These are phyloP conservation scores for Przewalskia tangutica DNA, from an alignment of 257 asterid genomes.

Conservation along the genomic window DNA sequence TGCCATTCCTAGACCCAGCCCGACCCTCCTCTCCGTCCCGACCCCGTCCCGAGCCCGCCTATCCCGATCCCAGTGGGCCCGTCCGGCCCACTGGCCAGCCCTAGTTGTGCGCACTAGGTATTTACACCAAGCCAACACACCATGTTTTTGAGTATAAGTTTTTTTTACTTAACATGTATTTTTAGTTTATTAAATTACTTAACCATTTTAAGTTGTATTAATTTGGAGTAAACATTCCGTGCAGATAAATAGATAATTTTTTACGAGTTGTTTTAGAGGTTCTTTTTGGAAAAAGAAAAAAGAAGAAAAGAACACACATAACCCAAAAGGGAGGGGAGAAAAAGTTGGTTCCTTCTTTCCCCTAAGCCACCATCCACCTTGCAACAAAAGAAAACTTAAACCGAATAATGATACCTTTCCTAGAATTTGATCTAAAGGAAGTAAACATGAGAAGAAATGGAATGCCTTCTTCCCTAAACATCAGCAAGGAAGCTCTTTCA, in stretches of 20 bases:
- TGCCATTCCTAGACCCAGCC: too few relatives aligned
- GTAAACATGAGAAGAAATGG: constrained; percentile 13
- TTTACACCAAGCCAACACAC: too few relatives aligned
- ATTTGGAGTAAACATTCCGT: too few relatives aligned
- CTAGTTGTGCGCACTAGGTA: too few relatives aligned
- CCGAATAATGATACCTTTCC: constrained; percentile 23
- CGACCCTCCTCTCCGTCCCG: too few relatives aligned
- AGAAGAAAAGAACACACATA: not conserved
- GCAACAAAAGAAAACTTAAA: not conserved
- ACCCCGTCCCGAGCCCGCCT: too few relatives aligned
- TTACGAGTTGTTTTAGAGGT: not conserved
- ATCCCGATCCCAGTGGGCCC: too few relatives aligned
- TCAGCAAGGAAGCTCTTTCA: constrained; percentile 23
- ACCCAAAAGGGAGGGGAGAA: not conserved
- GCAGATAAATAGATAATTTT: not conserved
- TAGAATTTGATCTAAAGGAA: constrained; percentile 4
- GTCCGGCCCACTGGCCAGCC: too few relatives aligned
- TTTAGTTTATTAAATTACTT: too few relatives aligned
- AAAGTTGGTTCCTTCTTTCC: not conserved
- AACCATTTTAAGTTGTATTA: too few relatives aligned
- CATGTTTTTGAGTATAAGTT: too few relatives aligned
- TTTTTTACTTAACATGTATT: too few relatives aligned
- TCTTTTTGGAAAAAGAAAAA: not conserved
- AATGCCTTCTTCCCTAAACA: constrained; percentile 25
- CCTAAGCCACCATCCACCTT: not conserved